A percentile compares a stretch with the other conserved stretches of the same genome.
phyloP scores from a whole-genome alignment of 257 asterid species.

The Knoxia roxburghii region DNA sequence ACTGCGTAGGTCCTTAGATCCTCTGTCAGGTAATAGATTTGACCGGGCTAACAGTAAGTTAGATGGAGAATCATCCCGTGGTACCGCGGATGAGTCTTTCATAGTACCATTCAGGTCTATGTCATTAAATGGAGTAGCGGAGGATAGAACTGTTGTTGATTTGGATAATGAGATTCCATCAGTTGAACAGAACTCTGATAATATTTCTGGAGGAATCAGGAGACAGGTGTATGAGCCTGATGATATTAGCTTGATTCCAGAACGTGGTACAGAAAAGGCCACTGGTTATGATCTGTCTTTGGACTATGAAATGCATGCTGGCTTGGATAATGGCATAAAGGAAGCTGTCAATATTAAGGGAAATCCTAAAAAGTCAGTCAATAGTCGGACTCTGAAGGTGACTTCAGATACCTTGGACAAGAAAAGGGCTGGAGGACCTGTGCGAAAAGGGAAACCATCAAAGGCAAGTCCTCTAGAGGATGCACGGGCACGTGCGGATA shows the following conservation, averaged over 20 bases:
- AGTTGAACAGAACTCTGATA: slow-evolving; percentile 41
- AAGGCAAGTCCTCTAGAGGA: slow-evolving; percentile 73
- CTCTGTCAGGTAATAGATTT: slow-evolving; percentile 39
- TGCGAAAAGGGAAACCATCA: slow-evolving; percentile 61
- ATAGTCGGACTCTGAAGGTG: slow-evolving; percentile 51
- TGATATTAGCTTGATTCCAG: slow-evolving; percentile 80
- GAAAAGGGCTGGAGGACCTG: slow-evolving; percentile 70
- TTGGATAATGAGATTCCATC: slow-evolving; percentile 70
- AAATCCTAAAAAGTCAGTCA: slow-evolving; percentile 48
- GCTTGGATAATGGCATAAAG: slow-evolving; percentile 42
- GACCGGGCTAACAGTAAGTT: slow-evolving; percentile 31
- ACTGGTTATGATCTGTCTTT: slow-evolving; percentile 54
- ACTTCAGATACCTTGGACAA: slow-evolving; percentile 40
- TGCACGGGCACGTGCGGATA: slow-evolving; percentile 96
- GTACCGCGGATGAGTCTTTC: slow-evolving; percentile 69
- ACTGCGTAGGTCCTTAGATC: slow-evolving; percentile 46
- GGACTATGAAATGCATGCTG: slow-evolving; percentile 80
- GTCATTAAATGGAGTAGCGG: slow-evolving; percentile 48
- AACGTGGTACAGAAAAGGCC: slow-evolving; percentile 58
- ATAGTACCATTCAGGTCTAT: slow-evolving; percentile 73
- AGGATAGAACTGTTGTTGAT: slow-evolving; percentile 52
- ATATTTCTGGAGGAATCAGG: slow-evolving; percentile 33
- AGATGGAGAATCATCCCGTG: slow-evolving; percentile 41
- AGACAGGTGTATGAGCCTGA: slow-evolving; percentile 63
- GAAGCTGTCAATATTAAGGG: slow-evolving; percentile 31